These are phyloP conservation scores for Lignosus rhinocerotis DNA, from an alignment of 1,284 basidiomycete species.

Conservation along the genomic window DNA sequence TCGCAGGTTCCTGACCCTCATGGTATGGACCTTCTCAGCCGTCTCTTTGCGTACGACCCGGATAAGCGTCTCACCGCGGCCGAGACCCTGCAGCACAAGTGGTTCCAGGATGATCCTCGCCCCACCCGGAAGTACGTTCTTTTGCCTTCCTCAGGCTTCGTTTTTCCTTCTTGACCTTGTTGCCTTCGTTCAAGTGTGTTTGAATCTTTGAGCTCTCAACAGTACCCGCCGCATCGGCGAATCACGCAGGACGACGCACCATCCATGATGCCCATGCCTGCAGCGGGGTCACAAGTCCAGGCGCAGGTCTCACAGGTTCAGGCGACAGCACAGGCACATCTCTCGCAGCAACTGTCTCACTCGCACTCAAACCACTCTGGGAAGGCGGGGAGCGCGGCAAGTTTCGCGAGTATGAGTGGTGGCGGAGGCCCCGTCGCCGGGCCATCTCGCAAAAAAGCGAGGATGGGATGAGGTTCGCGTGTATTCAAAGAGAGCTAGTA, in stretches of 20 bases:
- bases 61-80: conserved; percentile 82
- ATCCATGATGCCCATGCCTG: conserved; percentile 68
- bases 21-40: conserved; percentile 83
- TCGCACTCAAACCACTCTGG: conserved; percentile 42
- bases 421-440: conserved; percentile 36
- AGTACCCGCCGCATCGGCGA: conserved; percentile 70
- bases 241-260: conserved; percentile 80
- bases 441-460: conserved; percentile 46
- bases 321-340: conserved; percentile 38
- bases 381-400: conserved; percentile 50
- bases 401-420: conserved; percentile 53
- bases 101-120: conserved; percentile 77
- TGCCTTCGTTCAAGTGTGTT: conserved; percentile 53
- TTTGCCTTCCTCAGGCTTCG: neutral
- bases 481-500: too few relatives aligned
- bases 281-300: conserved; percentile 38
- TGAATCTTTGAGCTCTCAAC: conserved; percentile 50
- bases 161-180: neutral
- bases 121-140: conserved; percentile 70
- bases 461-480: conserved; percentile 34
- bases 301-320: conserved; percentile 40
- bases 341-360: conserved; percentile 37
- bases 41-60: conserved; percentile 90
- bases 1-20: conserved; percentile 34
- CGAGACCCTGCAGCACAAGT: conserved; percentile 79